Conservation (phyloP, 169 alveolate species). For the Eimeria tenella region DNA sequence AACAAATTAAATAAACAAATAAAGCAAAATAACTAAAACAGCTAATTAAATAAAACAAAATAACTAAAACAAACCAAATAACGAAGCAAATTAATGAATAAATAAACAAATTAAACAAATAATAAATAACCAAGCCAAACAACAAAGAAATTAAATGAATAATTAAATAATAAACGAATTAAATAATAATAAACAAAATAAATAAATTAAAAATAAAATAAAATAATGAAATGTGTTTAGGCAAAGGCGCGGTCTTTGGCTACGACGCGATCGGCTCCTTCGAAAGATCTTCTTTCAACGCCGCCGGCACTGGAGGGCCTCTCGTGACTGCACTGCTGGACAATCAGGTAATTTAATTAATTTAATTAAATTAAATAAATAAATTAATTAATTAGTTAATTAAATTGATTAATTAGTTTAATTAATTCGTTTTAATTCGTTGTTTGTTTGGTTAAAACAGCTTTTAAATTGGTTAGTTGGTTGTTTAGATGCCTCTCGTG, state of each 20-base stretch:
- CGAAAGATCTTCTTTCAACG: conserved; percentile 78
- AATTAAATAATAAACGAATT: too few relatives aligned
- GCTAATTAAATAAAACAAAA: too few relatives aligned
- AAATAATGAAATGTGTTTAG: conserved; percentile 3
- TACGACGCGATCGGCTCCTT: conserved; percentile 86
- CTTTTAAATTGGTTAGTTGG: too few relatives aligned
- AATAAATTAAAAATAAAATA: too few relatives aligned
- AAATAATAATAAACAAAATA: too few relatives aligned
- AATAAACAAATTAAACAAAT: too few relatives aligned
- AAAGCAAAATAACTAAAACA: too few relatives aligned
- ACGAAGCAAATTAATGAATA: too few relatives aligned
- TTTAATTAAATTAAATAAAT: not conserved
- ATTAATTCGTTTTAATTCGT: not conserved
- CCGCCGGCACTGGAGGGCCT: conserved; percentile 79
- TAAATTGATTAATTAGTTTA: not conserved
- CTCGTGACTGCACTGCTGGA: conserved; percentile 76
- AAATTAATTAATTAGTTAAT: not conserved
- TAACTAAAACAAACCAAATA: not conserved
- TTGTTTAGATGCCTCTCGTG: not conserved
- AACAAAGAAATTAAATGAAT: not conserved
- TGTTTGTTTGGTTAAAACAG: not conserved
- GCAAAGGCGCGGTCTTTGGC: conserved; percentile 83
- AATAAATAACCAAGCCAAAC: not conserved
- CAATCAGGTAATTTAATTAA: conserved; percentile 53
- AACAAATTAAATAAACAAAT: too few relatives aligned